Conservation (phyloP, 73 alveolate species). For the Paramecium primaurelia region DNA sequence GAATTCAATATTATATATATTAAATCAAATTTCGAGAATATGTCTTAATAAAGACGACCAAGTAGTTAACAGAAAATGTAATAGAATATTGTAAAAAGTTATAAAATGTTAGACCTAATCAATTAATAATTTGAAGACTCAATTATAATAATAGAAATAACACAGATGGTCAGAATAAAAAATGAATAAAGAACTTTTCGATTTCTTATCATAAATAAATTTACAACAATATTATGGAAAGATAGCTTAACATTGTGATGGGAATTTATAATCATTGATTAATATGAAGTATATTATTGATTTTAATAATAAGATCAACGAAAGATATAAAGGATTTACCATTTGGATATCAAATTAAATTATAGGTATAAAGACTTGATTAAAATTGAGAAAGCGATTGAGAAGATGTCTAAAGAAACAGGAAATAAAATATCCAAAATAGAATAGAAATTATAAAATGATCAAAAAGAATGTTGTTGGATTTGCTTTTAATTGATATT, state of each 20-base stretch:
- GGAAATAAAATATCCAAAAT: not conserved
- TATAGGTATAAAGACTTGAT: not conserved
- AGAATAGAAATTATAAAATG: not conserved
- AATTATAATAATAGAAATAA: not conserved
- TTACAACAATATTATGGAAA: not conserved
- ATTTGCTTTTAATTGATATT: not conserved
- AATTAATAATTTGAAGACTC: not conserved
- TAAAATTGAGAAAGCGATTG: not conserved
- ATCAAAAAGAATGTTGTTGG: conserved; percentile 4
- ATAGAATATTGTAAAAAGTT: not conserved
- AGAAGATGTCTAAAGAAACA: not conserved
- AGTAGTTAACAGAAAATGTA: not conserved
- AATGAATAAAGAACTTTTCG: not conserved
- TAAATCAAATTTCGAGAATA: not conserved
- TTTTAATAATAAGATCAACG: not conserved
- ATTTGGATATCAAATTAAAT: not conserved
- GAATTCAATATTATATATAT: not conserved
- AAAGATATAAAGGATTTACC: not conserved
- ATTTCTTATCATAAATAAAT: not conserved
- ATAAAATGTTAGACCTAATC: not conserved
- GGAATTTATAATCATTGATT: not conserved
- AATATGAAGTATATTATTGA: not conserved
- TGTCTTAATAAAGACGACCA: not conserved
- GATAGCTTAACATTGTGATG: not conserved
- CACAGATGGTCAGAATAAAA: not conserved